Base-by-base conservation (phyloP, 2,329 filamentous ascomycete species). In the Fusarium subtropicale region DNA sequence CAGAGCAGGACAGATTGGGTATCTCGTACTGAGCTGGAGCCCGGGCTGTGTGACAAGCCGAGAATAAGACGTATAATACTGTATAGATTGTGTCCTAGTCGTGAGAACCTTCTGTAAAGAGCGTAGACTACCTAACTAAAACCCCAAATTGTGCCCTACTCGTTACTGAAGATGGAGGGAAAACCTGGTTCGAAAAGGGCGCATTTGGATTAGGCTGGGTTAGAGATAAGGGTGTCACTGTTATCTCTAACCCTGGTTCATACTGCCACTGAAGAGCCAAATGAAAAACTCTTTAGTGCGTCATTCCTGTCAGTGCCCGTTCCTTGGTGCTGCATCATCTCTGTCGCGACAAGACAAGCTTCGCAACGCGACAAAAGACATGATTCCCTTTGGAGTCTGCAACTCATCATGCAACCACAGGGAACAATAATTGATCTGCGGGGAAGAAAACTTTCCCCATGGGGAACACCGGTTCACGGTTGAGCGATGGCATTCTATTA, bases 191-290 rank as follows among this genome's bases (percentile, higher is more conserved):
- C 5, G 41, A 64, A 65, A 67, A 68, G 46, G 54, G 63, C 67
- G 67, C 67, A 64, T 61, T 56, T 31, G 47, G 53, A 41, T 56
- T 56, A 57, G 62, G 44, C 53, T 28, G 50, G 45, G 28, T 38
- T 38, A 60, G 20, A 62, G 66, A 63, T 68, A 65, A 65, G 60
- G 41, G 31, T 64, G n/a, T 42, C 58, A 59, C 68, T 66, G 64
- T 71, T 71, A 70, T 71, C 68, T 69, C 46, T 28, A 16, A 46
- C 42, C 63, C 67, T 45, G 30, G 67, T 67, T 16, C 50, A 46
- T 42, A 52, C 42, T 39, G 39, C 45, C 50, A 46, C 18, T 20
- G 36, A 3, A 39, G 20, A 41, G 16, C 3, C 26, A 18, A 28
- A n/a, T 31, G 54, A 34, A 41, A 41, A 41, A 26, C 20, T 59